Evolutionary conservation across 805 yeast genomes (phyloP).

Genomic region (Clavispora asparagi): DNA sequence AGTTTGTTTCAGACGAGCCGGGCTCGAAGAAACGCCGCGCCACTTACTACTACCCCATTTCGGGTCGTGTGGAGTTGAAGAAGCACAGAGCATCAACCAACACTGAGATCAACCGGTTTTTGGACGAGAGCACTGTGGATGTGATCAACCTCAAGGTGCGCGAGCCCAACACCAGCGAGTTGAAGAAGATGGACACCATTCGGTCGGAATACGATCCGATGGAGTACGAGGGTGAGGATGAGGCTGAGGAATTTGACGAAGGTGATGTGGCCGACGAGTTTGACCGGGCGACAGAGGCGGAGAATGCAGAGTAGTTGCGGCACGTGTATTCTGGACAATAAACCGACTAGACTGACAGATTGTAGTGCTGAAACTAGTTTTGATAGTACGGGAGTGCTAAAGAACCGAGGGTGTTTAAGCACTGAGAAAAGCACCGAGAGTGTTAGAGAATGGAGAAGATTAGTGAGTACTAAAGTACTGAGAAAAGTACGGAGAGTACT

Average conservation of each 20-base stretch:
- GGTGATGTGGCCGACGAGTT: constrained; percentile 20
- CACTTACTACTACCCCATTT: constrained; percentile 74
- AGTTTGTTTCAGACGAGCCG: constrained; percentile 40
- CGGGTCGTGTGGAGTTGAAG: constrained; percentile 74
- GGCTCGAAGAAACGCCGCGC: constrained; percentile 39
- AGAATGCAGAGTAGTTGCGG: neutral
- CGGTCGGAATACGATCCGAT: constrained; percentile 76
- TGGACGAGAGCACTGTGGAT: constrained; percentile 55
- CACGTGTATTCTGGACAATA: no score
- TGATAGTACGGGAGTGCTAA: no score
- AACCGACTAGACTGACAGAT: no score
- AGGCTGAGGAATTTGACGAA: constrained; percentile 37
- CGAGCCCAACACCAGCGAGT: constrained; percentile 69
- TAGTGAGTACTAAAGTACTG: no score
- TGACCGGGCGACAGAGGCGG: constrained; percentile 18
- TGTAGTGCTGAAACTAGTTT: no score
- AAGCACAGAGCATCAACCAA: constrained; percentile 72
- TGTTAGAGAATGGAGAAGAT: no score
- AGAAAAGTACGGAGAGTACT: no score
- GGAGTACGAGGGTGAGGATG: constrained; percentile 64
- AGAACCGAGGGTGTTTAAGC: no score
- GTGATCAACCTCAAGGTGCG: constrained; percentile 57
- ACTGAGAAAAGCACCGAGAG: no score
- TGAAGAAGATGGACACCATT: constrained; percentile 57
- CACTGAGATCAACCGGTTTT: constrained; percentile 47